Conservation (phyloP, 257 asterid genomes). For the Eucommia ulmoides region DNA sequence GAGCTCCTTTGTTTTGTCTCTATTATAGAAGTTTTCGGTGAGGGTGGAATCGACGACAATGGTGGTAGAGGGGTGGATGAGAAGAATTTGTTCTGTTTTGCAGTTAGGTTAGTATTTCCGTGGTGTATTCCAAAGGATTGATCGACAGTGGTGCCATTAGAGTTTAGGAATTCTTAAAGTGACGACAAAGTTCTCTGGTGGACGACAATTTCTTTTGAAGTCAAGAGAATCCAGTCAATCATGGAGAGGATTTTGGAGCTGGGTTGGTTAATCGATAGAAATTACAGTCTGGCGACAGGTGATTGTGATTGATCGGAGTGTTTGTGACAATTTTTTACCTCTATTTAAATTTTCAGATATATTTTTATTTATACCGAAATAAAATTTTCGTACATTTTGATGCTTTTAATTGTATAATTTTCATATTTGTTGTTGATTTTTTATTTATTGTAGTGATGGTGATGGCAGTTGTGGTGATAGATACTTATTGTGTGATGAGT, state of each 20-base stretch:
- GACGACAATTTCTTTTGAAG: slow-evolving; percentile 60
- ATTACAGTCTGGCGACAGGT: slow-evolving; percentile 63
- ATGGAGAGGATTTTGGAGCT: slow-evolving; percentile 77
- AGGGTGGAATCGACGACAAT: slow-evolving; percentile 1
- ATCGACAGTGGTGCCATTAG: slow-evolving; percentile 61
- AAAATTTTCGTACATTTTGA: too few relatives aligned
- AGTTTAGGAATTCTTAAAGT: slow-evolving; percentile 37
- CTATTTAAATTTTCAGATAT: too few relatives aligned
- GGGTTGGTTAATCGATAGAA: slow-evolving; percentile 84
- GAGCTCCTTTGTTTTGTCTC: slow-evolving; percentile 32
- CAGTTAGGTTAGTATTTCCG: slow-evolving; percentile 66
- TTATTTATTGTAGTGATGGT: too few relatives aligned
- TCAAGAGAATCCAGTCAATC: slow-evolving; percentile 58
- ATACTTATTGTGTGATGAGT: too few relatives aligned
- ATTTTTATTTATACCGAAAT: too few relatives aligned
- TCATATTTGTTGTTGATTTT: too few relatives aligned
- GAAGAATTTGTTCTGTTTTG: slow-evolving; percentile 14
- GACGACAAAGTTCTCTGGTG: slow-evolving; percentile 63
- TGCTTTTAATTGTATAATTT: too few relatives aligned
- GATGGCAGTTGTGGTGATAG: too few relatives aligned
- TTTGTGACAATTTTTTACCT: too few relatives aligned
- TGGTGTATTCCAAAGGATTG: slow-evolving; percentile 70
- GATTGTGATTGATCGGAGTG: slow-evolving; percentile 42
- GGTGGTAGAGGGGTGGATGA: slow-evolving; percentile 4
- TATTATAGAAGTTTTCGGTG: not conserved